Conservation (phyloP, 345 rosid species). For the Clarkia xantiana region DNA sequence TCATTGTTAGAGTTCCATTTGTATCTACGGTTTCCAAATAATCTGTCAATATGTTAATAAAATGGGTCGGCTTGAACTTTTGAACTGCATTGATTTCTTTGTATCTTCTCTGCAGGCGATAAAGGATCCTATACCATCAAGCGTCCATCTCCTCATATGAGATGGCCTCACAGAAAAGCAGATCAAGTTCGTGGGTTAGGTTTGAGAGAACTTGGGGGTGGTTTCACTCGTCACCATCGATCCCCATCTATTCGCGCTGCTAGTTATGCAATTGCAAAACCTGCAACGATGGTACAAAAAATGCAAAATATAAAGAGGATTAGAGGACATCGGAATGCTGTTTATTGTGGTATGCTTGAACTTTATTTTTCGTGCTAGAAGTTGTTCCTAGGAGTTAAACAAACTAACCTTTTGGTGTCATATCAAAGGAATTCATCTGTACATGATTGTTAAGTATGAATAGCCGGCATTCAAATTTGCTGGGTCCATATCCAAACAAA, state of each 20-base stretch:
- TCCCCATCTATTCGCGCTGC: conserved; percentile 93
- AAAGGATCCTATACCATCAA: conserved; percentile 20
- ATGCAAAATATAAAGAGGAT: conserved; percentile 89
- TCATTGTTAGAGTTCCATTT: too few species aligned
- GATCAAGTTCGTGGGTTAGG: conserved; percentile 84
- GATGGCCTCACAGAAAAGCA: conserved; percentile 91
- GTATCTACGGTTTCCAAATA: too few species aligned
- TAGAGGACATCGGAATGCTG: conserved; percentile 94
- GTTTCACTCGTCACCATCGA: conserved; percentile 87
- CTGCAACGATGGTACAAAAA: conserved; percentile 84
- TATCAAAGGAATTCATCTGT: too few species aligned
- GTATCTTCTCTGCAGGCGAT: conserved; percentile 33
- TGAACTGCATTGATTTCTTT: conserved; percentile 7
- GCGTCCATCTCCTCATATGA: conserved; percentile 53
- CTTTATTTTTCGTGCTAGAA: neutral
- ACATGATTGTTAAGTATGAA: too few species aligned
- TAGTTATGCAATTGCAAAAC: conserved; percentile 87
- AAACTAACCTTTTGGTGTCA: too few species aligned
- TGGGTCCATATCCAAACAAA: too few species aligned
- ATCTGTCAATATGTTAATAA: too few species aligned
- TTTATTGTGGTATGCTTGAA: conserved; percentile 74
- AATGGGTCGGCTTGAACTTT: neutral
- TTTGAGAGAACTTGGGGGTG: conserved; percentile 98
- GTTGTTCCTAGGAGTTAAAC: too few species aligned
- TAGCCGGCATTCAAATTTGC: too few species aligned